Evolutionary conservation across 2,329 filamentous ascomycete species (phyloP).

Genomic region (Penicillium expansum): DNA sequence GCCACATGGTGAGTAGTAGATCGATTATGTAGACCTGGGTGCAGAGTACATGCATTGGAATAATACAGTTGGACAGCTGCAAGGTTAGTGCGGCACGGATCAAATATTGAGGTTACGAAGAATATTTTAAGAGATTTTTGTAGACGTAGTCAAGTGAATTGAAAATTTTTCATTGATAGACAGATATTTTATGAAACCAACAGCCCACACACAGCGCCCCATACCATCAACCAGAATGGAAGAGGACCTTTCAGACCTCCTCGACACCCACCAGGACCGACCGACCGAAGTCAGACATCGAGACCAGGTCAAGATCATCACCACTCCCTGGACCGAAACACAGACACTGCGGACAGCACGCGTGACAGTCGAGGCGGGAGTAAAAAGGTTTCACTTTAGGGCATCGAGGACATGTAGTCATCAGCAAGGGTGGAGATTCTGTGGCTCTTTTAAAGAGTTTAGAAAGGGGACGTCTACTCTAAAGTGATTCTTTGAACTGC

Average conservation of each 20-base stretch:
- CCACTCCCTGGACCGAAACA: constrained; percentile 72
- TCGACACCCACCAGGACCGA: constrained; percentile 74
- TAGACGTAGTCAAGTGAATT: too few relatives aligned
- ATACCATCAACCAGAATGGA: constrained; percentile 48
- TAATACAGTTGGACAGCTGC: too few relatives aligned
- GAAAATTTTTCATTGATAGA: background rate
- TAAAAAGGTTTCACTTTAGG: constrained; percentile 78
- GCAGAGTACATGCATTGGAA: too few relatives aligned
- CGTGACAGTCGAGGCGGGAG: constrained; percentile 44
- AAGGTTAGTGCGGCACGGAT: too few relatives aligned
- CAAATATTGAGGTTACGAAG: too few relatives aligned
- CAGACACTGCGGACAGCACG: constrained; percentile 35
- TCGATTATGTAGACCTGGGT: too few relatives aligned
- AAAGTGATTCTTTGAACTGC: constrained; percentile 83
- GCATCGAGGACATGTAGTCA: constrained; percentile 81
- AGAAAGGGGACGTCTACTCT: constrained; percentile 91
- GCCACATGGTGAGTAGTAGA: too few relatives aligned
- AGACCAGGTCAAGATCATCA: constrained; percentile 88
- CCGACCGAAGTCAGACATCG: constrained; percentile 73
- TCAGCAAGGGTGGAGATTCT: constrained; percentile 92
- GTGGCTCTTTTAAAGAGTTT: constrained; percentile 89
- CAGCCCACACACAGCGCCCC: background rate
- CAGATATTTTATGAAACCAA: background rate
- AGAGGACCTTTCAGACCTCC: constrained; percentile 80
- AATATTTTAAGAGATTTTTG: too few relatives aligned